These are phyloP conservation scores for Gamsiella multidivaricata DNA, from an alignment of 192 early-diverging fungal genomes.

Conservation along the genomic window DNA sequence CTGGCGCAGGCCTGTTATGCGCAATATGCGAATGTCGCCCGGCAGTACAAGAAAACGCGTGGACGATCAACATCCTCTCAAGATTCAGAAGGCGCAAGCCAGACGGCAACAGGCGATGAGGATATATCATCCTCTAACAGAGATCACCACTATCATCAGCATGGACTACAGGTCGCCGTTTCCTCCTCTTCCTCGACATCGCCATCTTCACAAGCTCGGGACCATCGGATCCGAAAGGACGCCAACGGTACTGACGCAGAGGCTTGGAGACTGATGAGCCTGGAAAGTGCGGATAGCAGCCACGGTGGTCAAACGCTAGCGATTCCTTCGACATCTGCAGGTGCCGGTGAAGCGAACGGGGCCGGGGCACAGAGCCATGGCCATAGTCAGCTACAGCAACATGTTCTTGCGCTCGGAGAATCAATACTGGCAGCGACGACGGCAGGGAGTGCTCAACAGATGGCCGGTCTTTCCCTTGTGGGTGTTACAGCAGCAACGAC, in stretches of 20 bases:
- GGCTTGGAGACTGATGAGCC: no score
- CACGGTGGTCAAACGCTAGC: no score
- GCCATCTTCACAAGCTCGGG: not conserved
- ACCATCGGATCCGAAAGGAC: no score
- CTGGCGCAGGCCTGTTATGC: slow-evolving; percentile 21
- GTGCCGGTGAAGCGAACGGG: no score
- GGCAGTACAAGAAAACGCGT: slow-evolving; percentile 10
- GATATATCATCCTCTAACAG: not conserved
- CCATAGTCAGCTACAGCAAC: not conserved
- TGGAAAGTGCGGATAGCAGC: no score
- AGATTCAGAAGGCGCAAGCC: not conserved
- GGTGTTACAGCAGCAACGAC: not conserved
- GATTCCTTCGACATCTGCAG: no score
- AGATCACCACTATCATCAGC: not conserved
- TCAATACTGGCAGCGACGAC: not conserved
- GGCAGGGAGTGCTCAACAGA: not conserved
- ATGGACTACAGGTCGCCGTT: no score
- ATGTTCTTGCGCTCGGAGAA: not conserved
- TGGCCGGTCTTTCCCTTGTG: slow-evolving; percentile 8
- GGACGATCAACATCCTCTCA: slow-evolving; percentile 2
- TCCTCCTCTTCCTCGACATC: not conserved
- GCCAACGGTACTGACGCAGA: no score
- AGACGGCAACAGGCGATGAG: not conserved
- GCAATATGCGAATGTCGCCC: slow-evolving; percentile 35
- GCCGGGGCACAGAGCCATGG: no score